Evolutionary conservation across 768 basidiomycete species (phyloP).

Genomic region (Amanita rubescens): DNA sequence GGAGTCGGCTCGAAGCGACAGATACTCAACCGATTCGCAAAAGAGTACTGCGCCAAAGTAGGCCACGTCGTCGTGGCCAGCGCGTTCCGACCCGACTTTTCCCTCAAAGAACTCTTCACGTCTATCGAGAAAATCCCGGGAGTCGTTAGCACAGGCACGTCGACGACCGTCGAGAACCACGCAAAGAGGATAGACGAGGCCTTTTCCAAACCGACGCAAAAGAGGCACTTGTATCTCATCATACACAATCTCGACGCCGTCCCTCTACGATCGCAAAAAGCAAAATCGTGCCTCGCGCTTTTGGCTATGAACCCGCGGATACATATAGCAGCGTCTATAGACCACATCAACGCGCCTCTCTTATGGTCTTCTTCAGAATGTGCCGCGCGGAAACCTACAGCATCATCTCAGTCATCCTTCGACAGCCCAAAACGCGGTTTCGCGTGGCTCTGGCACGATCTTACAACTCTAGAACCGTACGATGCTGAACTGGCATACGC

Average conservation of each 20-base stretch:
- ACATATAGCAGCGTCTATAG: conserved; percentile 79
- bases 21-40: conserved; percentile 70
- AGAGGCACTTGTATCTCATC: conserved; percentile 60
- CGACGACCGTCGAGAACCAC: conserved; percentile 50
- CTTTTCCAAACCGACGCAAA: conserved; percentile 35
- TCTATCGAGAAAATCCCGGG: conserved; percentile 49
- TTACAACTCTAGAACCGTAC: conserved; percentile 81
- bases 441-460: conserved; percentile 83
- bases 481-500: conserved; percentile 66
- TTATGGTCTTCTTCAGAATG: conserved; percentile 74
- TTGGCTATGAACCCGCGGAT: conserved; percentile 70
- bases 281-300: conserved; percentile 59
- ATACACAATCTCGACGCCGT: conserved; percentile 87
- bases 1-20: conserved; percentile 85
- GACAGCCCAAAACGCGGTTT: conserved; percentile 40
- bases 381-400: conserved; percentile 41
- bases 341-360: conserved; percentile 78
- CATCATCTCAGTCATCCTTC: conserved; percentile 7
- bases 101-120: conserved; percentile 59
- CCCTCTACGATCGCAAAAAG: conserved; percentile 54
- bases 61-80: conserved; percentile 78
- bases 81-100: conserved; percentile 64
- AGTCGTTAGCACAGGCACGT: conserved; percentile 27
- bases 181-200: conserved; percentile 58
- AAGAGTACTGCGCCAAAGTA: conserved; percentile 39